Base-by-base conservation (phyloP, 768 basidiomycete species). In the Infundibulicybe gibba region DNA sequence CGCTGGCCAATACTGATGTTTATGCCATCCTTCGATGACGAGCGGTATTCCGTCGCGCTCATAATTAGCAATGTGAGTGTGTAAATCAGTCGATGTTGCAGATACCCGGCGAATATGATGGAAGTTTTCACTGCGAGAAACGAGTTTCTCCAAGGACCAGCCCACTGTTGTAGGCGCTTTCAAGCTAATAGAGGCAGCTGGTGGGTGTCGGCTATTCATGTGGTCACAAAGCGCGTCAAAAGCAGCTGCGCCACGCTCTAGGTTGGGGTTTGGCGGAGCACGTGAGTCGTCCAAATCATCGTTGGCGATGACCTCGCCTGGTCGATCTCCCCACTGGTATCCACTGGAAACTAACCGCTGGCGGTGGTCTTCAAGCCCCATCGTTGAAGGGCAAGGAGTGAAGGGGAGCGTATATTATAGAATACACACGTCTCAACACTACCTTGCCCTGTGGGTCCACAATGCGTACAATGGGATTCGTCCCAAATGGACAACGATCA, bases 1-100 rank as follows among this genome's bases (percentile, higher is more conserved):
- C 14, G 56, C 54, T 3, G 76, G 74, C 90, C 90, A 92, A 2
- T 59, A 49, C 0, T 65, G 52, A 39, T 75, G 72, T 42, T 75
- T 61, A 44, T 89, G 78, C 62, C 79, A 80, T 12, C 75, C 77
- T 48, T 79, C 67, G 13, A 93, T 74, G 20, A 92, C 76, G 42
- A 90, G 54, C 1, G 90, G 90, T 11, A 62, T 49, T 1, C 86
- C 87, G 13, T 57, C 51, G 3, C 50, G 41, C 40, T 89, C 85
- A 40, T 78, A 72, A 8, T 64, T 43, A 25, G 61, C 52, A 25
- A 89, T 71, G 32, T 58, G 58, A 2, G 57, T 45, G 2, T 61
- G 47, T 17, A 77, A 55, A 2, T 53, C 57, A 3, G 59, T 55
- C 30, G 61, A 51, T 9, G 52, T 53, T 0, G 63, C 66, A 5